phyloP scores from a whole-genome alignment of 768 basidiomycete genomes.

The Aureoboletus auriporus region DNA sequence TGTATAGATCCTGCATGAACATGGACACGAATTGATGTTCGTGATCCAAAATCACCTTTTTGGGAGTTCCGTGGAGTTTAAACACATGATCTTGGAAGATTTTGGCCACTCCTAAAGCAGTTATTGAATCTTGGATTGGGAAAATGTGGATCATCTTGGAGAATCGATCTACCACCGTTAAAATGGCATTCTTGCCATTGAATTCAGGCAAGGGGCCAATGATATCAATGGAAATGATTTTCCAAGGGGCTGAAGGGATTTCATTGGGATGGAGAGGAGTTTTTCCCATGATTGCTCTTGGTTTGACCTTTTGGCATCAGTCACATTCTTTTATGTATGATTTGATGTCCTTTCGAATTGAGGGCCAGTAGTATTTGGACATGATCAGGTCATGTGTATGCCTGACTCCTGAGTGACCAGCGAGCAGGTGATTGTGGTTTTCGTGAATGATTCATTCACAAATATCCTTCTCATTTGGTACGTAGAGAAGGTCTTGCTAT shows the following conservation, averaged over 20 bases:
- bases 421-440: neutral
- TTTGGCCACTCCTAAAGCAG: no score
- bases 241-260: neutral
- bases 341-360: neutral
- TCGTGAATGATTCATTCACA: neutral
- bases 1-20: no score
- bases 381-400: neutral
- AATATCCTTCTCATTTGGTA: neutral
- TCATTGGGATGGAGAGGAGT: neutral
- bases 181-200: neutral
- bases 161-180: neutral
- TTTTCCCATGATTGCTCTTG: neutral
- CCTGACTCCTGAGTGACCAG: constrained; percentile 17
- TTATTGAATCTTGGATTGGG: neutral
- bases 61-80: no score
- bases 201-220: neutral
- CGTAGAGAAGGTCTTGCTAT: no score
- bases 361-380: no score
- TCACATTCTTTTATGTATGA: neutral
- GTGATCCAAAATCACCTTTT: no score
- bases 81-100: no score
- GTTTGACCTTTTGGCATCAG: neutral
- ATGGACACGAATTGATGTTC: no score
- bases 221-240: neutral
- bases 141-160: neutral